Percentiles rank a stretch among this genome's conserved stretches.
phyloP scores from a whole-genome alignment of 306 rosid species.

The Begonia loranthoides region DNA sequence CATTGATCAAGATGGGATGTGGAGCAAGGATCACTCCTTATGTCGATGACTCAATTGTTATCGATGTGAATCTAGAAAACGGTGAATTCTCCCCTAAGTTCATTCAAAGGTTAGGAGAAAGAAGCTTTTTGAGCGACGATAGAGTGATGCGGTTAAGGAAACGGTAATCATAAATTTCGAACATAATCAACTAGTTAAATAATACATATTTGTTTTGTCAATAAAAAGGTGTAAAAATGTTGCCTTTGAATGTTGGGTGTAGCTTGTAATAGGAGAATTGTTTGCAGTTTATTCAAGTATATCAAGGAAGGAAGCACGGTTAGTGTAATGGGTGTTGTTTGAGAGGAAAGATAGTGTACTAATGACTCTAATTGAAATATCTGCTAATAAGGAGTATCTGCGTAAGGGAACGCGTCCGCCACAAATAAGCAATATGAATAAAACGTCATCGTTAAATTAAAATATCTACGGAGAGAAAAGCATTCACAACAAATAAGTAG shows the following conservation, averaged over 20 bases:
- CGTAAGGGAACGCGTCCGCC: too few relatives aligned
- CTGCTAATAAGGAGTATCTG: too few relatives aligned
- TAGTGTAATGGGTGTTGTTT: constrained; percentile 98
- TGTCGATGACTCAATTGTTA: constrained; percentile 61
- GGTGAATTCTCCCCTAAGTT: constrained; percentile 73
- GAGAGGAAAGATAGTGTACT: constrained; percentile 91
- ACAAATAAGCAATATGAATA: too few relatives aligned
- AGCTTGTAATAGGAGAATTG: not conserved
- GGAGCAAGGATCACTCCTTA: constrained; percentile 91
- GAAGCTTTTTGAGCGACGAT: constrained; percentile 73
- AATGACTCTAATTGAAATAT: too few relatives aligned
- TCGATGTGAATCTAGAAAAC: constrained; percentile 54
- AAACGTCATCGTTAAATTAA: too few relatives aligned
- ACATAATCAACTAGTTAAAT: not conserved
- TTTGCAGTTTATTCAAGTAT: constrained; percentile 39
- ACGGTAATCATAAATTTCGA: constrained; percentile 37
- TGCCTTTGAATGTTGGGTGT: not conserved
- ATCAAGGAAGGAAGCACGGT: constrained; percentile 98
- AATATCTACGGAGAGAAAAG: too few relatives aligned
- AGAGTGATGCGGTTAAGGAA: constrained; percentile 82
- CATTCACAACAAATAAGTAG: too few relatives aligned
- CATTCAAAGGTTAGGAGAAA: constrained; percentile 69
- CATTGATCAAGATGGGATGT: constrained; percentile 84
- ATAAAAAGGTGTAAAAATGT: not conserved
- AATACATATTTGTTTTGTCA: not conserved